Percentiles rank a stretch among this genome's conserved stretches.
Evolutionary conservation across 768 basidiomycete genomes (phyloP).

Genomic region (Pisolithus sp.): DNA sequence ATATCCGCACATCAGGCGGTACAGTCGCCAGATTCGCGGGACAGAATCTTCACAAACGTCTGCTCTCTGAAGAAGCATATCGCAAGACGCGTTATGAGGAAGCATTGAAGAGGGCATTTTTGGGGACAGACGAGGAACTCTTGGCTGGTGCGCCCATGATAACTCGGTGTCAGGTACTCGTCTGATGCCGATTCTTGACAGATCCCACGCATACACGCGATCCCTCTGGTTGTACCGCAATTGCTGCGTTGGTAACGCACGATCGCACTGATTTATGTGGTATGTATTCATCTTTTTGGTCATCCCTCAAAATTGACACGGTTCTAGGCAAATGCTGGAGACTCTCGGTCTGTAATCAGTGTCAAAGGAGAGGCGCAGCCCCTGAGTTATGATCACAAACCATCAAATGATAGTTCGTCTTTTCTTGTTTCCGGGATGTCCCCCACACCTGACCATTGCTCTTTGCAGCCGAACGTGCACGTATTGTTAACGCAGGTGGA

Average conservation of each 20-base stretch:
- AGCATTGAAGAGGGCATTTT: slow-evolving; percentile 82
- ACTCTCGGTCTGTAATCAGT: slow-evolving; percentile 86
- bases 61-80: slow-evolving; percentile 69
- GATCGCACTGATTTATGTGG: slow-evolving; percentile 76
- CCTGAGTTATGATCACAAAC: slow-evolving; percentile 94
- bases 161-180: not conserved
- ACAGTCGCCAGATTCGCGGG: slow-evolving; percentile 87
- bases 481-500: slow-evolving; percentile 88
- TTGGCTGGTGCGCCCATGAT: slow-evolving; percentile 55
- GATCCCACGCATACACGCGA: slow-evolving; percentile 85
- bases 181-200: slow-evolving; percentile 24
- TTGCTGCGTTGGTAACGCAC: slow-evolving; percentile 75
- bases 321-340: slow-evolving; percentile 90
- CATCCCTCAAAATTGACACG: not conserved
- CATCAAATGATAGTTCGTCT: slow-evolving; percentile 69
- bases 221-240: slow-evolving; percentile 94
- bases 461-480: slow-evolving; percentile 65
- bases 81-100: slow-evolving; percentile 59
- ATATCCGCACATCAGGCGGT: slow-evolving; percentile 44
- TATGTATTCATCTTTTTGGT: slow-evolving; percentile 26
- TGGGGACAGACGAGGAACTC: slow-evolving; percentile 93
- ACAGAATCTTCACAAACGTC: slow-evolving; percentile 71
- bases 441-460: slow-evolving; percentile 3
- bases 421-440: not conserved
- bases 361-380: slow-evolving; percentile 82